Percentiles rank a stretch among this genome's conserved stretches.
Conservation (phyloP, 1,139 yeast species). For the Arxiozyma telluris region DNA sequence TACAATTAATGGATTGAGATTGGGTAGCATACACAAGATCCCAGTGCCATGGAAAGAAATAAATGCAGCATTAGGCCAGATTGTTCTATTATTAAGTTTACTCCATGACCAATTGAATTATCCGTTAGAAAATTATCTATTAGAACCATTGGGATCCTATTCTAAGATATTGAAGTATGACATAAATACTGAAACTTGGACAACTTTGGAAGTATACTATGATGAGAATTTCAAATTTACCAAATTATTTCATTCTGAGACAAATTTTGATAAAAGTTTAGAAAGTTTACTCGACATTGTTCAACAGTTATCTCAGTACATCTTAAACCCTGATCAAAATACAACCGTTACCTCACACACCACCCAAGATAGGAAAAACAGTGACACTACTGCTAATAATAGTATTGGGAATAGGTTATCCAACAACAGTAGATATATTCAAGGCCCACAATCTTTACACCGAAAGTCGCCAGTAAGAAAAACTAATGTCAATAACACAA, state of each 20-base stretch:
- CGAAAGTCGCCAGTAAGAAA: not conserved
- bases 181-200: conserved; percentile 26
- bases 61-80: conserved; percentile 87
- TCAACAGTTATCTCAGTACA: conserved; percentile 15
- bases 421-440: not conserved
- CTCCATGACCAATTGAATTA: conserved; percentile 50
- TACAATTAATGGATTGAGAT: conserved; percentile 73
- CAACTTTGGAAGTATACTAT: conserved; percentile 29
- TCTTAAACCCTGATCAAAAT: conserved; percentile 8
- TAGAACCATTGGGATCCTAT: conserved; percentile 79
- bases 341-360: not conserved
- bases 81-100: conserved; percentile 60
- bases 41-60: conserved; percentile 83
- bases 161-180: conserved; percentile 64
- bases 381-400: not conserved
- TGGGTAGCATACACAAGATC: conserved; percentile 54
- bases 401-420: not conserved
- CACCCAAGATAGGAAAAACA: not conserved
- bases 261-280: conserved; percentile 28
- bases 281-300: conserved; percentile 22
- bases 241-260: conserved; percentile 25
- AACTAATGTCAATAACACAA: not conserved
- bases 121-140: conserved; percentile 48
- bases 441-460: not conserved
- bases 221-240: conserved; percentile 32